Conservation (phyloP, 441 rosid genomes). For the Rhodomyrtus psidioides region DNA sequence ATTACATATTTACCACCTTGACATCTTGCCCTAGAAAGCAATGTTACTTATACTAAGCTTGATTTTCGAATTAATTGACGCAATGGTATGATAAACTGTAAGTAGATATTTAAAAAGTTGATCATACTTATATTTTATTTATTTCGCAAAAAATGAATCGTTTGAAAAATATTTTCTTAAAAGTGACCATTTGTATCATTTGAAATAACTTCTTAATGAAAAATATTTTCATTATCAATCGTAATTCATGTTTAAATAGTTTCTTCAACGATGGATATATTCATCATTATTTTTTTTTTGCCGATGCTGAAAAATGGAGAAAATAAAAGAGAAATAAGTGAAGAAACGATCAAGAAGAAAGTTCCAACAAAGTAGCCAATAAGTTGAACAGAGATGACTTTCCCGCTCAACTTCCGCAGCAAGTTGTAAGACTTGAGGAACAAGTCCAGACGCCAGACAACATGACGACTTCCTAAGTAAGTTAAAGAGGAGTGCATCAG, state of each 20-base stretch:
- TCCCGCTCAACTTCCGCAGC: not conserved
- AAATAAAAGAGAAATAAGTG: not conserved
- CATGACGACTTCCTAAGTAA: not conserved
- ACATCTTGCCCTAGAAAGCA: not conserved
- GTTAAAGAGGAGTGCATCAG: not conserved
- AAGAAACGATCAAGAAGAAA: accelerated
- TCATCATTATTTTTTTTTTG: too few relatives aligned
- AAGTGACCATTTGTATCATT: too few relatives aligned
- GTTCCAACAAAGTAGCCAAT: not conserved
- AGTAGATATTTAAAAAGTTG: too few relatives aligned
- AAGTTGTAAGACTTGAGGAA: not conserved
- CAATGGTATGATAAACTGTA: not conserved
- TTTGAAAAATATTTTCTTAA: too few relatives aligned
- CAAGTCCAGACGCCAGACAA: not conserved
- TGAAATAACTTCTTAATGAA: too few relatives aligned
- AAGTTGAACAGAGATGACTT: too few relatives aligned
- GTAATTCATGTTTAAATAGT: too few relatives aligned
- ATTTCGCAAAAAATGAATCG: too few relatives aligned
- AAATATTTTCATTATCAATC: too few relatives aligned
- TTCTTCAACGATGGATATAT: too few relatives aligned
- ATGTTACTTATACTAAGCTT: not conserved
- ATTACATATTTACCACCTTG: not conserved
- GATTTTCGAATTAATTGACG: not conserved
- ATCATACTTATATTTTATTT: not conserved
- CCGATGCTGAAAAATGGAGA: not conserved